These are phyloP conservation scores for Tetrahymena malaccensis DNA, from an alignment of 73 alveolate genomes.

Conservation along the genomic window DNA sequence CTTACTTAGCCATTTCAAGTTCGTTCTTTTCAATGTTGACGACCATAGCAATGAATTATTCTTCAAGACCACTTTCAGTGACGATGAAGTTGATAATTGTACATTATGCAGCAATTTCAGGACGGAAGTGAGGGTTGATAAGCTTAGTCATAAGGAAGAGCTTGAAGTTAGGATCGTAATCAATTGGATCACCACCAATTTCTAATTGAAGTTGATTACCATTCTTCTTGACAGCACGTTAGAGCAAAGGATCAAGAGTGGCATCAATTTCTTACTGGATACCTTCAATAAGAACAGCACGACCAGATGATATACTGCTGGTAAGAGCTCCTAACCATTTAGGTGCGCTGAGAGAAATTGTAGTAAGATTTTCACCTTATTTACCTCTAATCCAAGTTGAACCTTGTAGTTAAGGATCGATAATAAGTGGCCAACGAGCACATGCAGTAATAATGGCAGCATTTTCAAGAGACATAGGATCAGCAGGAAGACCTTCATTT, in stretches of 20 bases:
- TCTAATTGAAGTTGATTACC: constrained; percentile 72
- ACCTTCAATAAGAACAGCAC: constrained; percentile 91
- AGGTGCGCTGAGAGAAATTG: constrained; percentile 64
- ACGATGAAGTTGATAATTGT: constrained; percentile 99
- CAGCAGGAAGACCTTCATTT: constrained; percentile 99
- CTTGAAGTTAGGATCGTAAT: constrained; percentile 90
- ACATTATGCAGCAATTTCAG: constrained; percentile 99
- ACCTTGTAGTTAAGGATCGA: constrained; percentile 99
- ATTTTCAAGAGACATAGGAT: constrained; percentile 96
- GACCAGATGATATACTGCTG: constrained; percentile 90
- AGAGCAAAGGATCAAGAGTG: constrained; percentile 97
- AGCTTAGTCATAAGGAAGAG: constrained; percentile 96
- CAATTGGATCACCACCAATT: constrained; percentile 94
- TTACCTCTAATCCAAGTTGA: constrained; percentile 93
- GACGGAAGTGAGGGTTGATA: constrained; percentile 99
- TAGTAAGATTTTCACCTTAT: constrained; percentile 41
- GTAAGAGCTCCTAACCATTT: constrained; percentile 89
- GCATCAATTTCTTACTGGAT: constrained; percentile 99
- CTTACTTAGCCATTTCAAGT: constrained; percentile 95
- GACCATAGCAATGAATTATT: constrained; percentile 94
- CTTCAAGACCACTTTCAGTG: constrained; percentile 99
- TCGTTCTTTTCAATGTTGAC: constrained; percentile 99
- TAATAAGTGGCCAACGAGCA: constrained; percentile 98
- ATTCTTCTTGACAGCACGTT: constrained; percentile 93
- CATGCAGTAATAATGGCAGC: constrained; percentile 96